These are phyloP conservation scores for Fagopyrum homotropicum DNA, from an alignment of 148 eudicot species.

Conservation along the genomic window DNA sequence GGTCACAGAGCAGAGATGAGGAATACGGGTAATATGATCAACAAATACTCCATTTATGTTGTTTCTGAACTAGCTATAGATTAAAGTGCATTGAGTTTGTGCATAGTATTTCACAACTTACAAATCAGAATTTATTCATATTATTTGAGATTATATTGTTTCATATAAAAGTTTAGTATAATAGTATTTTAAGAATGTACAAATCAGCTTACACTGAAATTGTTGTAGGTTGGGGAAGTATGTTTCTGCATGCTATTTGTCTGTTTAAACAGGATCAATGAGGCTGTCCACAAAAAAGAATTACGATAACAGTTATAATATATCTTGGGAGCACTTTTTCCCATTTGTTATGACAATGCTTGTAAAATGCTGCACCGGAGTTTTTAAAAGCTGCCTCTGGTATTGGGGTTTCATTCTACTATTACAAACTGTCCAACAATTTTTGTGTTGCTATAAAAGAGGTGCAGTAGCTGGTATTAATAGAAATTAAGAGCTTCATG, in stretches of 20 bases:
- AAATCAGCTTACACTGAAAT: background rate
- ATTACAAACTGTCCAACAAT: background rate
- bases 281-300: background rate
- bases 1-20: constrained; percentile 19
- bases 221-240: background rate
- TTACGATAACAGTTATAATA: background rate
- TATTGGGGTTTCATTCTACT: background rate
- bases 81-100: constrained; percentile 1
- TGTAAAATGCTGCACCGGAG: background rate
- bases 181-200: background rate
- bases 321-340: background rate
- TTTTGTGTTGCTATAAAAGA: background rate
- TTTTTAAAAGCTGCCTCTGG: background rate
- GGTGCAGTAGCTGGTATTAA: background rate
- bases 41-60: background rate
- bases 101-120: background rate
- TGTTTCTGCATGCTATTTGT: background rate
- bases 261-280: background rate
- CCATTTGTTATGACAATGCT: background rate
- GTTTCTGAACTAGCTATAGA: constrained; percentile 3
- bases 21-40: constrained; percentile 25
- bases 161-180: background rate
- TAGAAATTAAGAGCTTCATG: background rate
- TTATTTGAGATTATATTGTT: background rate
- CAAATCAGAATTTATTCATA: background rate